These are phyloP conservation scores for Saccharum officinarum DNA, from an alignment of 176 grass and related monocot species.

Conservation along the genomic window DNA sequence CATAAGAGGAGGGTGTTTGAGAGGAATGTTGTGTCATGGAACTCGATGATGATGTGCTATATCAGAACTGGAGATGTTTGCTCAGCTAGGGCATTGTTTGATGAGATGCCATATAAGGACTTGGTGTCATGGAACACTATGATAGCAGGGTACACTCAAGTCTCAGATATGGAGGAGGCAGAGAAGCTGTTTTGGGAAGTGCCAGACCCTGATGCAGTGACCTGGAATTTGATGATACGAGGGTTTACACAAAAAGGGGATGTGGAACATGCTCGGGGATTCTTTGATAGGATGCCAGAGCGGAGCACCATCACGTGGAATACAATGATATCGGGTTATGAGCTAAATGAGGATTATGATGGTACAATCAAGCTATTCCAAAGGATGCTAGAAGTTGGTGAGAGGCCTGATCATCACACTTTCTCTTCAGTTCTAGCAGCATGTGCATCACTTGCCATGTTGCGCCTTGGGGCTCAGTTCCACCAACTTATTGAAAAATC, in stretches of 20 bases:
- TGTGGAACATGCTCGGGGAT: conserved; percentile 37
- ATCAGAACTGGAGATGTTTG: conserved; percentile 44
- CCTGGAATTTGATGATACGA: conserved; percentile 76
- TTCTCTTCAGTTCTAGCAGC: conserved; percentile 73
- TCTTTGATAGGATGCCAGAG: conserved; percentile 63
- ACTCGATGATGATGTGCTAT: conserved; percentile 80
- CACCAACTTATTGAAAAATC: conserved; percentile 74
- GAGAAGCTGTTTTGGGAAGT: conserved; percentile 55
- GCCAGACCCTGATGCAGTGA: conserved; percentile 52
- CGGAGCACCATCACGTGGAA: conserved; percentile 61
- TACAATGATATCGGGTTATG: conserved; percentile 77
- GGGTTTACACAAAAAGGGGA: conserved; percentile 60
- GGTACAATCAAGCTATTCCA: conserved; percentile 49
- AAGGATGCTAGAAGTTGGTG: conserved; percentile 48
- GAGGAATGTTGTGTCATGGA: conserved; percentile 70
- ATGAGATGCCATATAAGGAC: conserved; percentile 62
- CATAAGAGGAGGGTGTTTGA: conserved; percentile 29
- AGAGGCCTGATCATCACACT: conserved; percentile 61
- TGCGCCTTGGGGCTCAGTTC: conserved; percentile 57
- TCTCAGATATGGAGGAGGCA: conserved; percentile 50
- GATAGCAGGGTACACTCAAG: conserved; percentile 52
- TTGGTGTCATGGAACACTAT: conserved; percentile 76
- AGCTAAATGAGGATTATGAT: conserved; percentile 57
- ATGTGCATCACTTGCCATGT: conserved; percentile 60
- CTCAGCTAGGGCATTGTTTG: conserved; percentile 57